phyloP scores from a whole-genome alignment of 148 eudicot genomes.

The Heliamphora exappendiculata region DNA sequence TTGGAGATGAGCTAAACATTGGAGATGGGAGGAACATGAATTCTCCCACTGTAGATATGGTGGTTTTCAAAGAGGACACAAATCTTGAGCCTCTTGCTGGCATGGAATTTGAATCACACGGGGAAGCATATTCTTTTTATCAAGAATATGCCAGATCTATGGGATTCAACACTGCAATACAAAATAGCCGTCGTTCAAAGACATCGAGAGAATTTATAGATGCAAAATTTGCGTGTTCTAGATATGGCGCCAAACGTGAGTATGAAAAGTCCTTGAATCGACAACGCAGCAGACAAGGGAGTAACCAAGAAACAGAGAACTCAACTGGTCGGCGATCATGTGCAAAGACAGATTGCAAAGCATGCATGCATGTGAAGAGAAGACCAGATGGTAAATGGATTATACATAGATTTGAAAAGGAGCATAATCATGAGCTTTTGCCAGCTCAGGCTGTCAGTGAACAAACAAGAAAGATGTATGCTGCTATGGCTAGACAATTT shows the following conservation, averaged over 20 bases:
- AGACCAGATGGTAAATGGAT: conserved; percentile 93
- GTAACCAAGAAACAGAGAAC: conserved; percentile 65
- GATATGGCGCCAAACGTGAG: conserved; percentile 94
- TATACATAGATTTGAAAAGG: conserved; percentile 84
- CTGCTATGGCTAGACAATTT: conserved; percentile 96
- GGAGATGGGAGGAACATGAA: conserved; percentile 42
- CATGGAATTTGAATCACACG: conserved; percentile 93
- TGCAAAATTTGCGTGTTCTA: conserved; percentile 97
- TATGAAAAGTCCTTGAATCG: conserved; percentile 73
- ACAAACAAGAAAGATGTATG: conserved; percentile 93
- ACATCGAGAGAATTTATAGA: conserved; percentile 97
- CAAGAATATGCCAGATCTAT: conserved; percentile 96
- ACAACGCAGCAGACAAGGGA: conserved; percentile 70
- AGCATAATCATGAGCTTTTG: conserved; percentile 89
- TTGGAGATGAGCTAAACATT: conserved; percentile 29
- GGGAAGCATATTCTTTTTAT: conserved; percentile 92
- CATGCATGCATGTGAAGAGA: conserved; percentile 99
- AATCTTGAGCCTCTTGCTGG: conserved; percentile 88
- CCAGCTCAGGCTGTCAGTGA: conserved; percentile 98
- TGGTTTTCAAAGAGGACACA: conserved; percentile 52
- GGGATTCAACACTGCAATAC: conserved; percentile 97
- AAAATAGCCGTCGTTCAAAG: conserved; percentile 96
- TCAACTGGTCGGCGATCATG: conserved; percentile 85
- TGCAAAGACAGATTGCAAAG: conserved; percentile 96
- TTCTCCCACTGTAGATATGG: conserved; percentile 44